phyloP scores from a whole-genome alignment of 2,329 filamentous ascomycete genomes.

The Aureobasidium sp. region DNA sequence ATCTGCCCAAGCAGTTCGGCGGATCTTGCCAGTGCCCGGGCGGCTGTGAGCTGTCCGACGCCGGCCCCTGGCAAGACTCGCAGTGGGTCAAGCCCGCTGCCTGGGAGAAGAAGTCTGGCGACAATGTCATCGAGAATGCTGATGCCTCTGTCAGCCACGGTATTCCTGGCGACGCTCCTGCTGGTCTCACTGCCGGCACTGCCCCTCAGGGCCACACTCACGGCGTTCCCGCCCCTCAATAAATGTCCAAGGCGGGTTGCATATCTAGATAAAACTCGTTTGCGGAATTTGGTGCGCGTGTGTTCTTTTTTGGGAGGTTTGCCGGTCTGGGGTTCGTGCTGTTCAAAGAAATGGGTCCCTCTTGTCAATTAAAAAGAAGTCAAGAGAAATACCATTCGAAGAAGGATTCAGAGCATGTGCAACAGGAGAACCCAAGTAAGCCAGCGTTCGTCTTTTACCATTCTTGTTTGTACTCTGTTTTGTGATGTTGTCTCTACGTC shows the following conservation, averaged over 20 bases:
- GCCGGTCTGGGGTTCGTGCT: background rate
- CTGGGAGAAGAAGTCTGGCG: slow-evolving; percentile 35
- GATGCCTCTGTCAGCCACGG: slow-evolving; percentile 17
- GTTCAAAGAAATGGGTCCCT: background rate
- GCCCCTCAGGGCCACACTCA: slow-evolving; percentile 6
- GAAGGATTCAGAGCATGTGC: background rate
- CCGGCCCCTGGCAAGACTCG: slow-evolving; percentile 76
- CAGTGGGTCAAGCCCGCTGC: slow-evolving; percentile 53
- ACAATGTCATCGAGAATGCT: slow-evolving; percentile 24
- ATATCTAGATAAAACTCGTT: background rate
- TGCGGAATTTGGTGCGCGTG: background rate
- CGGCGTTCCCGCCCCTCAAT: slow-evolving; percentile 10
- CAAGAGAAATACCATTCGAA: background rate
- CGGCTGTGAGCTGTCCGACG: slow-evolving; percentile 79
- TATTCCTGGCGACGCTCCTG: background rate
- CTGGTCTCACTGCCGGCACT: background rate
- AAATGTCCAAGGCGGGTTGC: background rate
- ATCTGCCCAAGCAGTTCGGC: slow-evolving; percentile 79
- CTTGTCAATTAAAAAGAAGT: background rate
- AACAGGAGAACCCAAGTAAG: background rate
- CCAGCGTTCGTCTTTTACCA: background rate
- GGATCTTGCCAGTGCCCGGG: slow-evolving; percentile 73
- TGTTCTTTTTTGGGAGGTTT: background rate
- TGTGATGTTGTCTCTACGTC: too few species aligned
- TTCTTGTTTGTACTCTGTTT: background rate